These are phyloP conservation scores for Leersia perrieri DNA, from an alignment of 176 grass and related monocot species.

Conservation along the genomic window DNA sequence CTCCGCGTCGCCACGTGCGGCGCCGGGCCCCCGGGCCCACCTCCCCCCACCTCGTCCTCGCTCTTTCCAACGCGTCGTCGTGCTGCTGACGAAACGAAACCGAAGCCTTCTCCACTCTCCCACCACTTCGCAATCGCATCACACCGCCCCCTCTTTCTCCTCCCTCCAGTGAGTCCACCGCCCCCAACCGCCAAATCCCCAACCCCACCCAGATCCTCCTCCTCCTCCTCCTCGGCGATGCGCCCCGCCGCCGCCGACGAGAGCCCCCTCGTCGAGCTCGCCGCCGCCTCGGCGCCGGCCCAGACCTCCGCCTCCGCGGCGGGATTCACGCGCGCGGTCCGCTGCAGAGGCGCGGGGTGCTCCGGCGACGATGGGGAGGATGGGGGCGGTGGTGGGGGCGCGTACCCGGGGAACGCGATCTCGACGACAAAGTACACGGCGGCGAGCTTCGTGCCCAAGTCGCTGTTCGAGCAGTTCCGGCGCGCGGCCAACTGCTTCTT, in stretches of 20 bases:
- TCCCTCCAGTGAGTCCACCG: not conserved
- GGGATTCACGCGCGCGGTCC: constrained; percentile 43
- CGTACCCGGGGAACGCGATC: constrained; percentile 52
- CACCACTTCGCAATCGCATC: not conserved
- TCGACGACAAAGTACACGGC: constrained; percentile 91
- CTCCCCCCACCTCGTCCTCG: not conserved
- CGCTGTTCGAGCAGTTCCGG: constrained; percentile 94
- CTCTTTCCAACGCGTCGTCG: not conserved
- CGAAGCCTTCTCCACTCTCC: too few relatives aligned
- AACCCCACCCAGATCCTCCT: constrained; percentile 30
- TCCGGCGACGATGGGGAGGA: not conserved
- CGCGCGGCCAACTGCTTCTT: constrained; percentile 94
- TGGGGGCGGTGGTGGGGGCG: not conserved
- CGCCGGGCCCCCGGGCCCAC: too few relatives aligned
- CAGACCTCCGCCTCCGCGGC: not conserved
- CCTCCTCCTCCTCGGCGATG: constrained; percentile 24
- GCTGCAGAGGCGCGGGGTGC: constrained; percentile 21
- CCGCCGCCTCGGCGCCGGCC: not conserved
- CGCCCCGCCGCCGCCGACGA: constrained; percentile 32
- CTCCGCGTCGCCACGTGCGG: not conserved
- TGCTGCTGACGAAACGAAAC: not conserved
- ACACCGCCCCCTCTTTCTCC: not conserved
- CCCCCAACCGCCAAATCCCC: not conserved
- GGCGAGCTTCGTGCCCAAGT: constrained; percentile 77
- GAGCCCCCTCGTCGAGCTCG: constrained; percentile 46